A percentile compares a stretch with the other conserved stretches of the same genome.
Conservation (phyloP, 2,329 filamentous ascomycete genomes). For the Fusarium algeriense region DNA sequence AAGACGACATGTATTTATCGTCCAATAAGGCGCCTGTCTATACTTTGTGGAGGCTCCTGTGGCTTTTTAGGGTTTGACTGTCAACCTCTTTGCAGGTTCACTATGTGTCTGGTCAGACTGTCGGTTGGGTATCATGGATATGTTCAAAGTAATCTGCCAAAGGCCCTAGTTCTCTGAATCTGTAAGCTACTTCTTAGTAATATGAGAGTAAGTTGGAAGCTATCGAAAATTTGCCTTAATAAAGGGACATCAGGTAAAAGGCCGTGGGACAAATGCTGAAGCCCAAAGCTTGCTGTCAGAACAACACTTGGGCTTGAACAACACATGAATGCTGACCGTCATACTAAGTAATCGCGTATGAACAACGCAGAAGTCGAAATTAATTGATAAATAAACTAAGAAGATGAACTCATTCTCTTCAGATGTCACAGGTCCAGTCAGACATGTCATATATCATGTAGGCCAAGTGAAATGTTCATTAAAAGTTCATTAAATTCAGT, state of each 20-base stretch:
- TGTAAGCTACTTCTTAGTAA: too few relatives aligned
- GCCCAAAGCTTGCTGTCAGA: too few relatives aligned
- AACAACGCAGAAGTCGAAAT: too few relatives aligned
- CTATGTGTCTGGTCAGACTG: neutral
- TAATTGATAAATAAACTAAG: too few relatives aligned
- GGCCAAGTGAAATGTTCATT: neutral
- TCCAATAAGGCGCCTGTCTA: accelerated
- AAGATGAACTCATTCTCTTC: accelerated
- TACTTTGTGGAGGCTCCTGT: accelerated
- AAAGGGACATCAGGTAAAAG: too few relatives aligned
- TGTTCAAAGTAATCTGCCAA: accelerated
- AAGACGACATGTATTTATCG: neutral
- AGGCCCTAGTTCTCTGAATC: neutral
- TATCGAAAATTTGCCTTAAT: too few relatives aligned
- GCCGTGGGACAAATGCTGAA: too few relatives aligned
- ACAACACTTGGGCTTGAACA: too few relatives aligned
- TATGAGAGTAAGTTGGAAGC: too few relatives aligned
- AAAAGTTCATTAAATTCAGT: conserved; percentile 26
- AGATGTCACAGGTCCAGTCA: neutral
- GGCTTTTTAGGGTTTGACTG: neutral
- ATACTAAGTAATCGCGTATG: too few relatives aligned
- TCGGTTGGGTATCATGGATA: accelerated
- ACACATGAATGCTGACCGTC: too few relatives aligned
- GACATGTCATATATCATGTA: too few relatives aligned
- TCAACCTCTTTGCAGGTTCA: neutral